phyloP scores from a whole-genome alignment of 2,329 filamentous ascomycete species.

The Aureobasidium sp. region DNA sequence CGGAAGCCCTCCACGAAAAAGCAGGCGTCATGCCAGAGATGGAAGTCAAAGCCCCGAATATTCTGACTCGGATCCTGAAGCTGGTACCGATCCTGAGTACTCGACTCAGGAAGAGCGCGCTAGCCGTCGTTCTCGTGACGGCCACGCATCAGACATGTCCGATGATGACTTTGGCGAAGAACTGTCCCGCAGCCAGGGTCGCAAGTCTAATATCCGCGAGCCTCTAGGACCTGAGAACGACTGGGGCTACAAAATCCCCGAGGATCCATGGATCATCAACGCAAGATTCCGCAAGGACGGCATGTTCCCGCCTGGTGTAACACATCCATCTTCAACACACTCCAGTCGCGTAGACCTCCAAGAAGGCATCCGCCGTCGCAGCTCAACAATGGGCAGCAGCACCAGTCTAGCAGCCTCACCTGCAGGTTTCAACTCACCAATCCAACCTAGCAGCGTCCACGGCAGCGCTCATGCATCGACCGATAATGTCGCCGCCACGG shows the following conservation, averaged over 20 bases:
- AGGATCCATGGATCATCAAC: slow-evolving; percentile 95
- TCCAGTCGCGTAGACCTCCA: slow-evolving; percentile 53
- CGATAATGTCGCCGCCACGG: slow-evolving; percentile 33
- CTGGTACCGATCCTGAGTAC: slow-evolving; percentile 42
- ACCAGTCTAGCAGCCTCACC: slow-evolving; percentile 21
- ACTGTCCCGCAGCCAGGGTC: slow-evolving; percentile 31
- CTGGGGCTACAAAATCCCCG: slow-evolving; percentile 83
- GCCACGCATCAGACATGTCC: slow-evolving; percentile 24
- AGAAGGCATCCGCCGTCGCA: slow-evolving; percentile 27
- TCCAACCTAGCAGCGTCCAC: not conserved
- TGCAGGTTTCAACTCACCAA: slow-evolving; percentile 16
- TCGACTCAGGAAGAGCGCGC: slow-evolving; percentile 39
- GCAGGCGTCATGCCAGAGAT: slow-evolving; percentile 29
- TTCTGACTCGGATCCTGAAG: slow-evolving; percentile 41
- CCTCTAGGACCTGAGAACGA: slow-evolving; percentile 53
- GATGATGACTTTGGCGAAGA: slow-evolving; percentile 22
- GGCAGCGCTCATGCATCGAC: slow-evolving; percentile 29
- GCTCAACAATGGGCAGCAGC: slow-evolving; percentile 30
- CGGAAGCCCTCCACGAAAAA: slow-evolving; percentile 40
- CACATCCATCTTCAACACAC: slow-evolving; percentile 56
- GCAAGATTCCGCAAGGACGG: slow-evolving; percentile 90
- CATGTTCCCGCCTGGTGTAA: slow-evolving; percentile 62
- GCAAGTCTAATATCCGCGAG: slow-evolving; percentile 33
- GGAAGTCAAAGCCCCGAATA: slow-evolving; percentile 39
- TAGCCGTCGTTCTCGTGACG: slow-evolving; percentile 26